Evolutionary conservation across 768 basidiomycete species (phyloP), one percentile per base, ranked within the genome.

Genomic region (Amanita polypyramis): DNA sequence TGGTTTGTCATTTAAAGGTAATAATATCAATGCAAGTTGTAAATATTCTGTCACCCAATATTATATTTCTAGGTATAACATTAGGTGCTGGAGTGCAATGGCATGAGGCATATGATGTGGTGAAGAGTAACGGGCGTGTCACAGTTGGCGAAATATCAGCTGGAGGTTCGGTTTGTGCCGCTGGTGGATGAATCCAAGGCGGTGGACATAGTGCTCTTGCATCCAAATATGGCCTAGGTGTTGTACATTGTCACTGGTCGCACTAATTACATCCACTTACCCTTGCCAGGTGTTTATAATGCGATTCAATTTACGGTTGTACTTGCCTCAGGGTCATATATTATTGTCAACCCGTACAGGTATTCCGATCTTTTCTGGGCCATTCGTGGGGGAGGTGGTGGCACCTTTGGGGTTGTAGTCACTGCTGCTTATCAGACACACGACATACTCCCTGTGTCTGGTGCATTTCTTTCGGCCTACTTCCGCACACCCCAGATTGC

Each of bases 401-500:
- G 70, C 6, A 76, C 72, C 0, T 77, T 62, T 41, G 75, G 72
- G 6, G 62, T 77, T 19, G 60, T 77, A 43, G 67, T 67, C 2
- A 70, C 70, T 1, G 68, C 65, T 1, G 74, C 74, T 0, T 76
- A 76, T 52, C 56, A 58, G 45, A 73, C 71, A 0, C 64, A 75
- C 43, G 65, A 69, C 2, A 20, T 50, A 7, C 51, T 62, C 8
- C 70, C 73, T 2, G 33, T 70, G 46, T 57, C 59, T 14, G 43
- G 53, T 6, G 50, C 19, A 65, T 6, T 57, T 19, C 8, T 30
- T 12, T 12, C 15, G 1, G 17, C 29, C 27, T 17, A n/a, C 7
- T 44, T 44, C n/a, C 7, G 29, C 5, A 30, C 29, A 4, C 43
- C 43, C 4, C n/a, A 30, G 17, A 20, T 44, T 10, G 43, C 43